phyloP scores from a whole-genome alignment of 1,284 basidiomycete species.

The Tilletia walkeri region DNA sequence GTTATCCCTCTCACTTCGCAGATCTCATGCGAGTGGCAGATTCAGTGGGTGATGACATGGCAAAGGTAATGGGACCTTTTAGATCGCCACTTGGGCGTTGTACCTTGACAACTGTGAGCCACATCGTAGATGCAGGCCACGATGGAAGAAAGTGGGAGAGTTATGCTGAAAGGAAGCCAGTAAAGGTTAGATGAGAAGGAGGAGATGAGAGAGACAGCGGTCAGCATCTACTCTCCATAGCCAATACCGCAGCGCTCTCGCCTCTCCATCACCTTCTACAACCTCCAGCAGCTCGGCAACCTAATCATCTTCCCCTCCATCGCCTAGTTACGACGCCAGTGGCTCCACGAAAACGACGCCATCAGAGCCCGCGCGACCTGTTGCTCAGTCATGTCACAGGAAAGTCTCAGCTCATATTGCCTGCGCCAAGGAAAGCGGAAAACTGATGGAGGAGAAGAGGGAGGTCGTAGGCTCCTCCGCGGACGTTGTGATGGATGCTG shows the following conservation, averaged over 20 bases:
- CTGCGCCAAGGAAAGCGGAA: slow-evolving; percentile 1
- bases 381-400: slow-evolving; percentile 5
- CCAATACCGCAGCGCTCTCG: background rate
- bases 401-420: background rate
- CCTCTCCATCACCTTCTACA: background rate
- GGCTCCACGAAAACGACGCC: background rate
- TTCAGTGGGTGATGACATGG: no score
- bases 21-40: no score
- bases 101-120: no score
- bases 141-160: no score
- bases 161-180: no score
- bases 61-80: no score
- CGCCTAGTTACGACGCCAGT: background rate
- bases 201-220: no score
- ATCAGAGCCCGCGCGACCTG: background rate
- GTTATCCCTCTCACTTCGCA: no score
- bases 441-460: background rate
- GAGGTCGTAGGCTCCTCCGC: slow-evolving; percentile 25
- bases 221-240: no score
- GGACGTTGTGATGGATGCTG: slow-evolving; percentile 74
- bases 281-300: background rate
- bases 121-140: no score
- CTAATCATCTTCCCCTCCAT: background rate
- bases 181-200: no score
- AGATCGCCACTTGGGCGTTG: no score